These are phyloP conservation scores for Populus alba DNA, from an alignment of 345 rosid species.

Conservation along the genomic window DNA sequence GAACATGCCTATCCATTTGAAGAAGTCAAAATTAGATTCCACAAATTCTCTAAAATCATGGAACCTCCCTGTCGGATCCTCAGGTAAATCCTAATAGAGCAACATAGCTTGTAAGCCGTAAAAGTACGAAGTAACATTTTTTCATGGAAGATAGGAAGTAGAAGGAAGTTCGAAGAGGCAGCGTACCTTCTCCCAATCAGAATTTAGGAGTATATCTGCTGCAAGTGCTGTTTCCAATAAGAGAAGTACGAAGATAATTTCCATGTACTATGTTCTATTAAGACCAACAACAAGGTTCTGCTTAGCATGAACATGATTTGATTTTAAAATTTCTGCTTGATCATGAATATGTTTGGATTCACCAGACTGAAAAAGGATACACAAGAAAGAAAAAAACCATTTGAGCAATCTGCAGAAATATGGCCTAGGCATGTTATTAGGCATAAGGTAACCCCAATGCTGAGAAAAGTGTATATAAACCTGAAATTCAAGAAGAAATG, in stretches of 20 bases:
- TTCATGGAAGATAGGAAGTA: not conserved
- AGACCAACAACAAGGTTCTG: slow-evolving; percentile 8
- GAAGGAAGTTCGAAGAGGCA: not conserved
- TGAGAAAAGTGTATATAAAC: slow-evolving; percentile 46
- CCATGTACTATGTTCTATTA: slow-evolving; percentile 33
- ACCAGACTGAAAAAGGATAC: slow-evolving; percentile 44
- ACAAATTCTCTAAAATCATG: slow-evolving; percentile 47
- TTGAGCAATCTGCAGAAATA: slow-evolving; percentile 45
- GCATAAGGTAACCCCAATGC: slow-evolving; percentile 41
- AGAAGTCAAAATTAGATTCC: slow-evolving; percentile 40
- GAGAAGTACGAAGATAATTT: slow-evolving; percentile 36
- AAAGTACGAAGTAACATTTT: not conserved
- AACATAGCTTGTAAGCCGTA: not conserved
- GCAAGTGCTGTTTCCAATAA: slow-evolving; percentile 38
- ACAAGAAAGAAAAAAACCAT: slow-evolving; percentile 46
- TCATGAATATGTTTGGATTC: not conserved
- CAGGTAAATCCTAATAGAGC: slow-evolving; percentile 48
- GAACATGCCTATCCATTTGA: slow-evolving; percentile 41
- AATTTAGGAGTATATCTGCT: slow-evolving; percentile 48
- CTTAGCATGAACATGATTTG: not conserved
- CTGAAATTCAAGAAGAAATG: slow-evolving; percentile 32
- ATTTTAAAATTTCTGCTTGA: not conserved
- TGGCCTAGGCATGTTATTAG: slow-evolving; percentile 50
- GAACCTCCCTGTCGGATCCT: slow-evolving; percentile 56
- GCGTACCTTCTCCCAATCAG: slow-evolving; percentile 52